Percentiles rank a stretch among this genome's conserved stretches.
phyloP scores from a whole-genome alignment of 331 rosid species.

The Quercus tomentella region DNA sequence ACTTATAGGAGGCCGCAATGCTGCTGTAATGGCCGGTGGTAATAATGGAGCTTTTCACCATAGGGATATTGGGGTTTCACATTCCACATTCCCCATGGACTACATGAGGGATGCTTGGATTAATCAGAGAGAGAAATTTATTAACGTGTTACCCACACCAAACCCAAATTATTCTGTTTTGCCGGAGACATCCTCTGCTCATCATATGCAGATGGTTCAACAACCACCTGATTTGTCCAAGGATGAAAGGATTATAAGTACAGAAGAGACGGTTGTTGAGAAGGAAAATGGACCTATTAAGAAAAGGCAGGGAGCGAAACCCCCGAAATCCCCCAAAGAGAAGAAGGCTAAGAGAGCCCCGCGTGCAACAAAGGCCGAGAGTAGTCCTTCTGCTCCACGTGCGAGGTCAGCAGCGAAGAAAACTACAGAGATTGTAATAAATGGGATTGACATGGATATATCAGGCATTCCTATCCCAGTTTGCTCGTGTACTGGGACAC shows the following conservation, averaged over 20 bases:
- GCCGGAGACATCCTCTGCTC: slow-evolving; percentile 39
- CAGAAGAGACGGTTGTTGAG: slow-evolving; percentile 51
- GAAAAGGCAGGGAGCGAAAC: slow-evolving; percentile 59
- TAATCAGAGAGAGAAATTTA: slow-evolving; percentile 40
- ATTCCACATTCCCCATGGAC: slow-evolving; percentile 35
- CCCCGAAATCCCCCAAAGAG: slow-evolving; percentile 53
- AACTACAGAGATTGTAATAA: slow-evolving; percentile 74
- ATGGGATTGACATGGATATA: slow-evolving; percentile 72
- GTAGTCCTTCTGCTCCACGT: slow-evolving; percentile 44
- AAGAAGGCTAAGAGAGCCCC: slow-evolving; percentile 69
- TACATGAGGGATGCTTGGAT: slow-evolving; percentile 54
- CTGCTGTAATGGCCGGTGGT: slow-evolving; percentile 25
- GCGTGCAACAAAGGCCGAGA: slow-evolving; percentile 46
- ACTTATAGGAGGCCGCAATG: slow-evolving; percentile 30
- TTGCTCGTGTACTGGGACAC: slow-evolving; percentile 86
- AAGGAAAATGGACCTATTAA: slow-evolving; percentile 59
- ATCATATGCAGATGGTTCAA: slow-evolving; percentile 46
- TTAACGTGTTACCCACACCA: slow-evolving; percentile 37
- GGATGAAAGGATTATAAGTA: slow-evolving; percentile 50
- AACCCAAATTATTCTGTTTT: slow-evolving; percentile 26
- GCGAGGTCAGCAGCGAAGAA: slow-evolving; percentile 57
- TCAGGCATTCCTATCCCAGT: slow-evolving; percentile 71
- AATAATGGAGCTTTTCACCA: slow-evolving; percentile 32
- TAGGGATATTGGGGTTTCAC: slow-evolving; percentile 45
- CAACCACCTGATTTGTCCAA: slow-evolving; percentile 50